These are phyloP conservation scores for Ampelomyces quisqualis DNA, from an alignment of 2,329 filamentous ascomycete genomes.

Conservation along the genomic window DNA sequence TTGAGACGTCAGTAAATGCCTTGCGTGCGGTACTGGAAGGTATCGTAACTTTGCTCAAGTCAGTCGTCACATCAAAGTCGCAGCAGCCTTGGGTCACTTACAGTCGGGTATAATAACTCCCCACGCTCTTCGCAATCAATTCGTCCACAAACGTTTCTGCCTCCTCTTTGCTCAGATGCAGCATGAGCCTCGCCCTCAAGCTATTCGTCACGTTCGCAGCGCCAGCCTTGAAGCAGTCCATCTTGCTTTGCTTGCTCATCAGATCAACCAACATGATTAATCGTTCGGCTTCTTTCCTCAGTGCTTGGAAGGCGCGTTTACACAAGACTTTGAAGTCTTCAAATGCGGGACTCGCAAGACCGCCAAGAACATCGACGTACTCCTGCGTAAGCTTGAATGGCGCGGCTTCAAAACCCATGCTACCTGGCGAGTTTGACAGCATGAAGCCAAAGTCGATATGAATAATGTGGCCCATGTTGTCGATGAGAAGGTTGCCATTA, in stretches of 20 bases:
- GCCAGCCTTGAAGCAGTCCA: slow-evolving; percentile 77
- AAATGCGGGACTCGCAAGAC: slow-evolving; percentile 67
- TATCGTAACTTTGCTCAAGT: slow-evolving; percentile 65
- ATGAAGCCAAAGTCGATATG: slow-evolving; percentile 92
- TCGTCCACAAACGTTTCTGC: slow-evolving; percentile 82
- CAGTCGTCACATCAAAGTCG: slow-evolving; percentile 7
- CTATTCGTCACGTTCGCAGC: slow-evolving; percentile 69
- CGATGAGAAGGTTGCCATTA: slow-evolving; percentile 83
- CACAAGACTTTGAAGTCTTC: slow-evolving; percentile 75
- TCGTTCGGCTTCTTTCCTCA: slow-evolving; percentile 75
- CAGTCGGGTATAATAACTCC: slow-evolving; percentile 85
- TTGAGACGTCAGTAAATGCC: slow-evolving; percentile 69
- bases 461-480: slow-evolving; percentile 82
- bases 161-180: slow-evolving; percentile 79
- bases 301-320: slow-evolving; percentile 80
- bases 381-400: slow-evolving; percentile 86
- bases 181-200: slow-evolving; percentile 73
- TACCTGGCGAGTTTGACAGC: slow-evolving; percentile 81
- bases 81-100: slow-evolving; percentile 48
- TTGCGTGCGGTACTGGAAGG: slow-evolving; percentile 84
- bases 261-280: slow-evolving; percentile 80
- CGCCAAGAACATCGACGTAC: slow-evolving; percentile 80
- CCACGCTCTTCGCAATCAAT: slow-evolving; percentile 75
- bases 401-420: slow-evolving; percentile 81
- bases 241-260: slow-evolving; percentile 80